Conservation (phyloP, 2,329 filamentous ascomycete species). For the Aspergillus calidoustus region DNA sequence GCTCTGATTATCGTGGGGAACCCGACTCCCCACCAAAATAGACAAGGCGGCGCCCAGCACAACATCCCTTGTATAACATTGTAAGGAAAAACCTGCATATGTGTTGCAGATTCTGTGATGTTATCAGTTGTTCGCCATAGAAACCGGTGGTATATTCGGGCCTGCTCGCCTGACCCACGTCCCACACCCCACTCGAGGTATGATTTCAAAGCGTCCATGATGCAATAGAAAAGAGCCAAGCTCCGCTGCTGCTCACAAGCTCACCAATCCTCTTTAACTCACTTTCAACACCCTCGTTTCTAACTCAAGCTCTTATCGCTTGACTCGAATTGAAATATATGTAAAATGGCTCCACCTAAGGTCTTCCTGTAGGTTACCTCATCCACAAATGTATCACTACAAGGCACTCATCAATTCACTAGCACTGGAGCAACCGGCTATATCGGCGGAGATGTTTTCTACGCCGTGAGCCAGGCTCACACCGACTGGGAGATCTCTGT, state of each 20-base stretch:
- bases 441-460: constrained; percentile 59
- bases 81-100: too few relatives aligned
- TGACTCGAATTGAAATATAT: neutral
- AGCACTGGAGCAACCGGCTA: constrained; percentile 59
- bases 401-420: neutral
- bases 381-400: neutral
- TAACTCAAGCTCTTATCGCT: neutral
- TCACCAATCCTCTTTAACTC: neutral
- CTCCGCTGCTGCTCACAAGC: neutral
- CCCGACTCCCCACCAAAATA: neutral
- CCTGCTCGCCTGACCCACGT: constrained; percentile 9
- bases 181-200: constrained; percentile 15
- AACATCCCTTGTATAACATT: too few relatives aligned
- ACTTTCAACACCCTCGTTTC: neutral
- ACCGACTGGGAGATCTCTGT: constrained; percentile 53
- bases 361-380: constrained; percentile 37
- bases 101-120: neutral
- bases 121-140: neutral
- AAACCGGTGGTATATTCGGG: neutral
- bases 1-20: too few relatives aligned
- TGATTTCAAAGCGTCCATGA: constrained; percentile 36
- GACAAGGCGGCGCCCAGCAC: neutral
- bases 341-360: constrained; percentile 34
- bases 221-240: constrained; percentile 3
- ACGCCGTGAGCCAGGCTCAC: constrained; percentile 50